Percentiles rank a stretch among this genome's conserved stretches.
These are phyloP conservation scores for Morella rubra DNA, from an alignment of 306 rosid genomes.

Conservation along the genomic window DNA sequence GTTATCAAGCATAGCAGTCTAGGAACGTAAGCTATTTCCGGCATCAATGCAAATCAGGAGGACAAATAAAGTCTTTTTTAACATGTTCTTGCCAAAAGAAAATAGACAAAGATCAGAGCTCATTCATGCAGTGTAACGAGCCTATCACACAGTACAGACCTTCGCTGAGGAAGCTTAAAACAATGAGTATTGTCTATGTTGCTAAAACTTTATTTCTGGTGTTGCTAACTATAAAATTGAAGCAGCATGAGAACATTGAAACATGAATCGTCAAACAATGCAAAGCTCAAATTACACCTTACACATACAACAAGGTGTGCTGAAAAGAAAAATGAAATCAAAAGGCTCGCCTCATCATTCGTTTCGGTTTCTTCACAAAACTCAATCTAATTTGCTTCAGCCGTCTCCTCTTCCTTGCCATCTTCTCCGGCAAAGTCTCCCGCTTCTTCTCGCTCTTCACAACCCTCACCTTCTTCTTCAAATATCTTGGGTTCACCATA, in stretches of 20 bases:
- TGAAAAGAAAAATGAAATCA: constrained; percentile 20
- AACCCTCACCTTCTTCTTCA: constrained; percentile 52
- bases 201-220: constrained; percentile 2
- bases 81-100: background rate
- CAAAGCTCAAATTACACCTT: constrained; percentile 8
- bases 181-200: background rate
- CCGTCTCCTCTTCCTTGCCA: constrained; percentile 89
- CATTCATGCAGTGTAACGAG: background rate
- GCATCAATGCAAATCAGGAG: too few species aligned
- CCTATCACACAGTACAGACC: background rate
- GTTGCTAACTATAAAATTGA: background rate
- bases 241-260: background rate
- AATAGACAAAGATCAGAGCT: background rate
- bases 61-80: too few species aligned
- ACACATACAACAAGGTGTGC: background rate
- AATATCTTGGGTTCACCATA: constrained; percentile 50
- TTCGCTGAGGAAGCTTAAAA: background rate
- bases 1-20: too few species aligned
- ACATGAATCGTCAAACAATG: constrained; percentile 17
- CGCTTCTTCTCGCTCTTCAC: constrained; percentile 59
- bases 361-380: constrained; percentile 70
- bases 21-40: too few species aligned
- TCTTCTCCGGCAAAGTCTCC: constrained; percentile 86
- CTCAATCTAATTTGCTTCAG: constrained; percentile 75
- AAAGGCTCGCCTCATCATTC: constrained; percentile 38